These are phyloP conservation scores for Oryza australiensis DNA, from an alignment of 176 grass and related monocot species.

Conservation along the genomic window DNA sequence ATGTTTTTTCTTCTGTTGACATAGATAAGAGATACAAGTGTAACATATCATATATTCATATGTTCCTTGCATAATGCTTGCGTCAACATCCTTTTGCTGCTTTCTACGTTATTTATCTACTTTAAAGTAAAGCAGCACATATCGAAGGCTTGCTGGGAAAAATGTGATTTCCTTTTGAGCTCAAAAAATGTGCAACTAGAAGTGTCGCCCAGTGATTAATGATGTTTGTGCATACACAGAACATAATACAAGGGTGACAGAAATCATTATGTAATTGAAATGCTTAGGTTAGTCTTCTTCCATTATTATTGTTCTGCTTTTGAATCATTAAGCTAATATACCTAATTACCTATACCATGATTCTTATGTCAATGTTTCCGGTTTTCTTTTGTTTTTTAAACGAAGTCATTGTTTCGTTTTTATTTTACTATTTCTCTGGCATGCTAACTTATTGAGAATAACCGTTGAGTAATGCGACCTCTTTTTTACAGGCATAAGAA, in stretches of 20 bases:
- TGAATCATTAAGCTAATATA: not conserved
- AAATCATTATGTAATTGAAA: constrained; percentile 11
- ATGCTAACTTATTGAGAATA: not conserved
- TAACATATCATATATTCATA: not conserved
- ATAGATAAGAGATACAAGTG: not conserved
- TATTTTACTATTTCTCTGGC: not conserved
- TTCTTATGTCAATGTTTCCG: too few species aligned
- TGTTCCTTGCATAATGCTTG: constrained; percentile 10
- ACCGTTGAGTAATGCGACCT: not conserved
- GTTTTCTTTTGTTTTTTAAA: too few species aligned
- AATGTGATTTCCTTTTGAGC: constrained; percentile 15
- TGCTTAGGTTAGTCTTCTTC: constrained; percentile 12
- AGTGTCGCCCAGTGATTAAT: constrained; percentile 15
- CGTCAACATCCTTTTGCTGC: not conserved
- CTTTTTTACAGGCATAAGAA: not conserved
- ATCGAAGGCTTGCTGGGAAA: constrained; percentile 28
- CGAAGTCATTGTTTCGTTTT: not conserved
- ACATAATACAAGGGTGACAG: constrained; percentile 19
- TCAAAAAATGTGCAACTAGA: constrained; percentile 26
- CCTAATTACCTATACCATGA: too few species aligned
- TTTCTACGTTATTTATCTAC: not conserved
- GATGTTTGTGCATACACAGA: constrained; percentile 19
- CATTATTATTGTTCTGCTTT: not conserved
- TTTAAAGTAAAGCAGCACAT: constrained; percentile 31
- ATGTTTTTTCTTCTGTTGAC: not conserved